Base-by-base conservation (phyloP, 1,139 yeast species). In the Saccharomycopsis crataegensis region DNA sequence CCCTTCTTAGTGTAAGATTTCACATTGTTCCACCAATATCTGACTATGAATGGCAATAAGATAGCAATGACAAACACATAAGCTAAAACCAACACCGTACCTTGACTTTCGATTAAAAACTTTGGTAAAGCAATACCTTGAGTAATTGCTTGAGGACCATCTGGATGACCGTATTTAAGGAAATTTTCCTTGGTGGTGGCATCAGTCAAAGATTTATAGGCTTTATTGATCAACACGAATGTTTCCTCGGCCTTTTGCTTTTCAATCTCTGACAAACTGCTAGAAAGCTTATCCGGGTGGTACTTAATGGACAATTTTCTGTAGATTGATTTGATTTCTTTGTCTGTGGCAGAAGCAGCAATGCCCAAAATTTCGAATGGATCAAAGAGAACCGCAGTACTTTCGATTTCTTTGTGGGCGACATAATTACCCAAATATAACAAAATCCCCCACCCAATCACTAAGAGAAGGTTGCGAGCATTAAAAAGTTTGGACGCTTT, bases 121-220 rank as follows among this genome's bases (percentile, higher is more conserved):
- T 86, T 84, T 43, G 99, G 99, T 61, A 94, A 72, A 0, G 98
- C 99, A 68, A 94, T 90, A 56, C 99, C 99, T 67, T 89, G 97
- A n/a, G 85, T 74, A n/a, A 86, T 77, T 48, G 88, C 88, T 68
- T 89, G 96, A 50, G 96, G 96, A 43, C 99, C 99, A 70, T 94
- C 99, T 6, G 99, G 99, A 67, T 94, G 96, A 48, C 99, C 99
- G 65, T 84, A 93, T 63, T 80, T 83, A 64, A 85, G 73, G 67
- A 79, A 91, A 67, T 94, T 94, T 60, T 86, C 88, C 63, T 83
- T 83, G 9, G 90, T 82, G 38, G 76, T 80, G 61, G 88, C 96
- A 69, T 94, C 99, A 11, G 99, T 94, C 61, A 94, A 77, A 0
- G 99, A 89, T 69, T 90, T 87, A 70, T 94, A 90, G 33, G 99